These are phyloP conservation scores for Cryptococcus neoformans DNA, from an alignment of 1,284 basidiomycete species.

Conservation along the genomic window DNA sequence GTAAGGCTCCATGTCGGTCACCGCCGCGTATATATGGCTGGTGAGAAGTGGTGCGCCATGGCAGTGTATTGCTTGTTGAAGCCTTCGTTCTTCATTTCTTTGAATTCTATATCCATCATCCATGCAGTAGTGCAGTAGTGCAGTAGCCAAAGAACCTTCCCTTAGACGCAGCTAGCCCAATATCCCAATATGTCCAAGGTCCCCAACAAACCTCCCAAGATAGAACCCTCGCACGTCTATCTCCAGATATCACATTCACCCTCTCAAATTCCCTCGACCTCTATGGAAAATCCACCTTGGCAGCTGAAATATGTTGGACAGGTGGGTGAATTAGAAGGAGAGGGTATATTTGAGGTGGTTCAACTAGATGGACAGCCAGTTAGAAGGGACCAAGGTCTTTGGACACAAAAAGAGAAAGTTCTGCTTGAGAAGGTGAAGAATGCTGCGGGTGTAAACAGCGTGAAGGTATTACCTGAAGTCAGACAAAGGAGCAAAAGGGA, in stretches of 20 bases:
- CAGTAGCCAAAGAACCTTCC: too few species aligned
- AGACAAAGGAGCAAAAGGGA: constrained; percentile 38
- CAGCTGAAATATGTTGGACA: constrained; percentile 31
- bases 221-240: constrained; percentile 32
- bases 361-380: constrained; percentile 8
- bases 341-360: constrained; percentile 40
- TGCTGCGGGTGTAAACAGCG: constrained; percentile 28
- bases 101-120: background rate
- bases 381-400: constrained; percentile 11
- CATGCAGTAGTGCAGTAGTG: too few species aligned
- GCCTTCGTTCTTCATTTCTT: background rate
- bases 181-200: background rate
- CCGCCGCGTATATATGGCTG: background rate
- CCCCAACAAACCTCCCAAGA: constrained; percentile 22
- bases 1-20: background rate
- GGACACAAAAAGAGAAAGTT: constrained; percentile 9
- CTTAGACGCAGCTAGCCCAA: too few species aligned
- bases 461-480: constrained; percentile 24
- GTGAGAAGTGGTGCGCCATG: background rate
- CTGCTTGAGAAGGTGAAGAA: constrained; percentile 22
- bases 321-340: constrained; percentile 42
- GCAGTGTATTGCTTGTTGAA: background rate
- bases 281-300: background rate
- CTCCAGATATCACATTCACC: constrained; percentile 32
- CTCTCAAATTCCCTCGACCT: constrained; percentile 9